A percentile compares a stretch with the other conserved stretches of the same genome.
These are phyloP conservation scores for Alternaria novae-zelandiae DNA, from an alignment of 2,329 filamentous ascomycete genomes.

Conservation along the genomic window DNA sequence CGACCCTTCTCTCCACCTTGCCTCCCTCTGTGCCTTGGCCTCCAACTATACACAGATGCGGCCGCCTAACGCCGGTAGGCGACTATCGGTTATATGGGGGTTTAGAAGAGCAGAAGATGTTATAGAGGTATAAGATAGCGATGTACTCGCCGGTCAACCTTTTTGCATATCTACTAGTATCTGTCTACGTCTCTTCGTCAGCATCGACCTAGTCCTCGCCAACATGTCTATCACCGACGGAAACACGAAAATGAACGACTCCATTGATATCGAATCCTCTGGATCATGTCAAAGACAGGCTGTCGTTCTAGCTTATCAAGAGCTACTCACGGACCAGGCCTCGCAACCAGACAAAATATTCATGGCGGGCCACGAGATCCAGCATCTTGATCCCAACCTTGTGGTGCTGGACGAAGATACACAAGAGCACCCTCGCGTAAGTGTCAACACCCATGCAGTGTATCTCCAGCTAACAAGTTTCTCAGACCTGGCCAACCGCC, in stretches of 20 bases:
- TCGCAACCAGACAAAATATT: background rate
- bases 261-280: background rate
- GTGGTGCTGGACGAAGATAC: background rate
- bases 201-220: background rate
- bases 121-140: background rate
- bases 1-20: background rate
- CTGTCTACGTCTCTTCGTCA: background rate
- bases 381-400: background rate
- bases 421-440: background rate
- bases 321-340: background rate
- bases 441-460: background rate
- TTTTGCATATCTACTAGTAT: background rate
- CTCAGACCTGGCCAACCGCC: slow-evolving; percentile 7
- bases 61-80: background rate
- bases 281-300: background rate
- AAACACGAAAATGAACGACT: background rate
- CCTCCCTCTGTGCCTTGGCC: background rate
- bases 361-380: background rate
- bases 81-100: background rate
- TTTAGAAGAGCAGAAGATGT: background rate
- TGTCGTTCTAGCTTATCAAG: background rate
- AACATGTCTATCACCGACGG: background rate
- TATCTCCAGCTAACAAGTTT: background rate
- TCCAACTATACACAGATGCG: background rate
- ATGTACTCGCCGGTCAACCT: too few species aligned